Evolutionary conservation across 2,329 filamentous ascomycete genomes (phyloP).

Genomic region (Monosporascus sp.): DNA sequence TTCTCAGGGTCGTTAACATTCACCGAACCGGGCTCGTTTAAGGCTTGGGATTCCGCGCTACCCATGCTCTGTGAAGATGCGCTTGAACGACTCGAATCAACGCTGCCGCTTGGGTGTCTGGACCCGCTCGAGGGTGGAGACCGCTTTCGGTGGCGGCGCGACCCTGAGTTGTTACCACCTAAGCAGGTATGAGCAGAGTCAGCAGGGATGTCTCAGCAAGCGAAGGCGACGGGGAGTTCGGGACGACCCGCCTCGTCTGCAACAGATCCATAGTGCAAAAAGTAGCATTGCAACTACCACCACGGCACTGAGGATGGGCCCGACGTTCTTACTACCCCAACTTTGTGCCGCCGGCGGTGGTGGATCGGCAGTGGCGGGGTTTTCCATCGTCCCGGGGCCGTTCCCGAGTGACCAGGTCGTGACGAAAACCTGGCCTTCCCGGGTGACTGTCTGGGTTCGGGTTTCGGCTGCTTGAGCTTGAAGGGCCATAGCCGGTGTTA

Average conservation of each 20-base stretch:
- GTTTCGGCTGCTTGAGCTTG: constrained; percentile 5
- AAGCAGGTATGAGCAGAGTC: background rate
- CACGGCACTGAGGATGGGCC: constrained; percentile 21
- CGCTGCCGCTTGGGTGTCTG: constrained; percentile 9
- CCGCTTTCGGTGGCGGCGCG: constrained; percentile 11
- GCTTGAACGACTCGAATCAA: constrained; percentile 9
- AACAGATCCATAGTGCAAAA: constrained; percentile 20
- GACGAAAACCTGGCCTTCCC: constrained; percentile 14
- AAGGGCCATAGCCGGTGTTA: background rate
- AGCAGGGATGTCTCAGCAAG: background rate
- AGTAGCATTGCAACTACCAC: constrained; percentile 17
- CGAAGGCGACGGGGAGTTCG: background rate
- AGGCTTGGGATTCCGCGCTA: constrained; percentile 7
- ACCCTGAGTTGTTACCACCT: constrained; percentile 6
- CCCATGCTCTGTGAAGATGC: constrained; percentile 6
- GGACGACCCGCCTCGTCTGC: constrained; percentile 15
- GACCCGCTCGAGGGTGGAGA: constrained; percentile 12
- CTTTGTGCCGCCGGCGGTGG: constrained; percentile 5
- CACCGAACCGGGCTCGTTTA: constrained; percentile 10
- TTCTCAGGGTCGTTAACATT: constrained; percentile 9
- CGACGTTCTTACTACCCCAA: constrained; percentile 8
- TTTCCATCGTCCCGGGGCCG: constrained; percentile 10
- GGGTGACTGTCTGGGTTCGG: constrained; percentile 19
- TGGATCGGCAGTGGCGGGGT: constrained; percentile 10
- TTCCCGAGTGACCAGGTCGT: constrained; percentile 21